Evolutionary conservation across 352 stramenopile genomes (phyloP).

Genomic region (Phytophthora cajani): DNA sequence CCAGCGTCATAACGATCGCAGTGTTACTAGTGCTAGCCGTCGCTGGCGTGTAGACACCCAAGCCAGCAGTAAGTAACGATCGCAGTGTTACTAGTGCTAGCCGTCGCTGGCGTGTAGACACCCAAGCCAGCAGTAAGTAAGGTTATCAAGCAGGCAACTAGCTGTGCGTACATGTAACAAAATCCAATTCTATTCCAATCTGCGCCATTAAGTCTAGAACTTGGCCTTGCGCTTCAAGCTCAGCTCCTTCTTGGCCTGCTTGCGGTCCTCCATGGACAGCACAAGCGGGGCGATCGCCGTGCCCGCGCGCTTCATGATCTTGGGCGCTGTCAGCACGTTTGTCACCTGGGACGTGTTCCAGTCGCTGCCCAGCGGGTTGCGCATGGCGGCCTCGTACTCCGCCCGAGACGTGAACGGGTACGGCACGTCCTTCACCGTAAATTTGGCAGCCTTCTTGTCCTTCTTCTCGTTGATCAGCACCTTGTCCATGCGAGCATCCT

Average conservation of each 20-base stretch:
- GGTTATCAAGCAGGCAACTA: constrained; percentile 23
- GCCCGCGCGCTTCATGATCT: constrained; percentile 93
- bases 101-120: constrained; percentile 15
- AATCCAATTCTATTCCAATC: constrained; percentile 40
- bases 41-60: constrained; percentile 11
- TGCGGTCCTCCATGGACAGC: constrained; percentile 87
- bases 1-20: constrained; percentile 8
- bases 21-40: constrained; percentile 14
- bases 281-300: constrained; percentile 95
- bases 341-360: constrained; percentile 95
- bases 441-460: constrained; percentile 89
- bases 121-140: constrained; percentile 1
- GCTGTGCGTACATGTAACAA: constrained; percentile 30
- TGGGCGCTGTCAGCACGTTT: constrained; percentile 93
- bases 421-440: constrained; percentile 91
- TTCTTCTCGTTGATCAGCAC: constrained; percentile 91
- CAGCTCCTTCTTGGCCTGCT: constrained; percentile 80
- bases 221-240: constrained; percentile 84
- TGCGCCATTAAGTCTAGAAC: constrained; percentile 51
- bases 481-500: constrained; percentile 72
- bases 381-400: constrained; percentile 98
- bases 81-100: constrained; percentile 13
- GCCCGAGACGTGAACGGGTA: constrained; percentile 97
- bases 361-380: constrained; percentile 92
- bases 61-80: constrained; percentile 2